Base-by-base conservation (phyloP, 2,329 filamentous ascomycete genomes). In the Fusarium beomiforme region DNA sequence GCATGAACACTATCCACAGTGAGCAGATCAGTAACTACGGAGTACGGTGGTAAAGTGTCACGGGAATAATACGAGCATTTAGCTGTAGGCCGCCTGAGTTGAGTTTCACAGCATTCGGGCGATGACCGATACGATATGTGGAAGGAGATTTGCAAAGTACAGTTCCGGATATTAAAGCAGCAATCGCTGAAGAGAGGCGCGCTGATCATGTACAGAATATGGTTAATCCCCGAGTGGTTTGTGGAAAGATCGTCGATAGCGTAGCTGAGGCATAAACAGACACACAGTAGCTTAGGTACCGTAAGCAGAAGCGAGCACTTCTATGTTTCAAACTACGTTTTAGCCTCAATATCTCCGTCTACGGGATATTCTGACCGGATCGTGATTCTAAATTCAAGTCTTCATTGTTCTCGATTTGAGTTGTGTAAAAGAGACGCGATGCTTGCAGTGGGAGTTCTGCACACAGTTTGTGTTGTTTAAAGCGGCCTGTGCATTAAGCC, bases 81-180 rank as follows among this genome's bases (percentile, higher is more conserved):
- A 34, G 17, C 51, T 71, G 64, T 56, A 54, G 56, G 68, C 19
- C 60, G 59, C 54, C 63, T 49, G 49, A 33, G 17, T 23, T 57
- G 41, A 61, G 69, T 71, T 56, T 62, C 66, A 73, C 70, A 65
- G 51, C 70, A 46, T 65, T 58, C 54, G 62, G 70, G 58, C 55
- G 57, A 72, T 72, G 59, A 24, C 57, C 64, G 67, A 73, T 73
- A 71, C 70, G 70, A 49, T 51, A 37, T 37, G 23, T 24, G 33
- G 21, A 41, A 33, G 31, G 34, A 53, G 42, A 70, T 59, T 61
- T 56, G 14, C 44, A 59, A 24, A 37, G 7, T 26, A 26, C 36
- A 33, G 24, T 19, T 37, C 31, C 56, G 43, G 51, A 55, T 36
- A 53, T 64, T 61, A 53, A 34, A 70, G 46, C 42, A 57, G 58